Conservation (phyloP, 257 asterid genomes). For the Solanum piurae region DNA sequence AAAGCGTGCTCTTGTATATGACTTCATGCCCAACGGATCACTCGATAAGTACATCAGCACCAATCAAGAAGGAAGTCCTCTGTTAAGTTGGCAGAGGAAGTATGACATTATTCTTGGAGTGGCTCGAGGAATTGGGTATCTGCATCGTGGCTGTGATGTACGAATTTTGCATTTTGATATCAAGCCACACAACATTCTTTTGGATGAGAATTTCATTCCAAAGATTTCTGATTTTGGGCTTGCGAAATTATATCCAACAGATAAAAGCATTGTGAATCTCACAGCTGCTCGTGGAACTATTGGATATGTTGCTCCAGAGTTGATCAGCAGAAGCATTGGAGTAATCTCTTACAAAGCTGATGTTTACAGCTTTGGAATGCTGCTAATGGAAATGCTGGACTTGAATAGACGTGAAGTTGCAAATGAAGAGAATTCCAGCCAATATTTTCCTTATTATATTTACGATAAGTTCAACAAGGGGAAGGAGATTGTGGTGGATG, state of each 20-base stretch:
- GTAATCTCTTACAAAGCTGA: neutral
- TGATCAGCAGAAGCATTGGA: neutral
- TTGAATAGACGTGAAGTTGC: neutral
- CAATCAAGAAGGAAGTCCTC: conserved; percentile 2
- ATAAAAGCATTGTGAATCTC: neutral
- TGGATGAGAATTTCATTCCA: neutral
- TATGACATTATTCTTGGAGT: no score
- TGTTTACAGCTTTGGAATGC: neutral
- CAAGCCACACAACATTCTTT: neutral
- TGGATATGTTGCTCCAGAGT: neutral
- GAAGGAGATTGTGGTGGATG: neutral
- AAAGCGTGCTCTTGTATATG: conserved; percentile 33
- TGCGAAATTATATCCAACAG: neutral
- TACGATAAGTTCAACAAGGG: neutral
- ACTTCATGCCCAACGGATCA: conserved; percentile 45
- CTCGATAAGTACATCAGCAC: conserved; percentile 29
- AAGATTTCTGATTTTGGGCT: neutral
- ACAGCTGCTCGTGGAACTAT: neutral
- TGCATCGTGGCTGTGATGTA: neutral
- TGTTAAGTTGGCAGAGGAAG: conserved; percentile 8
- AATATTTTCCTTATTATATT: neutral
- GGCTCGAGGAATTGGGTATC: neutral
- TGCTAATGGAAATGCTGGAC: neutral
- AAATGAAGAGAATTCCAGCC: neutral
- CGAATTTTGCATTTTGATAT: neutral